phyloP scores from a whole-genome alignment of 2,329 filamentous ascomycete species.

The Davidsoniella australis region DNA sequence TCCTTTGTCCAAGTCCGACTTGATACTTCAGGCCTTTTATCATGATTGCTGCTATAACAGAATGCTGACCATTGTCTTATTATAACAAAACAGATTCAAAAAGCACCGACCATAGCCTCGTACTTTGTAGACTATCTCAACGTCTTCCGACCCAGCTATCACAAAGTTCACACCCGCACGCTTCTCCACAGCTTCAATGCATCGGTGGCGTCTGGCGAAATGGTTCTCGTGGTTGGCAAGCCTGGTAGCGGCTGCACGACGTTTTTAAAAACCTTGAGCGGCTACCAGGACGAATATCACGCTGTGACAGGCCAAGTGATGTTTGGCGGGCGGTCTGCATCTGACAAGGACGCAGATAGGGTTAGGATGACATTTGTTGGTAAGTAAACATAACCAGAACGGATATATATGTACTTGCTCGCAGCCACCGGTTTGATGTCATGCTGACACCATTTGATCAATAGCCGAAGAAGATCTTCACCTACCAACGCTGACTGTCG shows the following conservation, averaged over 20 bases:
- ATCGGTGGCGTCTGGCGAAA: slow-evolving; percentile 55
- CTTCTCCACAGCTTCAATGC: slow-evolving; percentile 50
- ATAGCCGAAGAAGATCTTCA: slow-evolving; percentile 36
- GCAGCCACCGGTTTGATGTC: no score
- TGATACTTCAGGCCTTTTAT: background rate
- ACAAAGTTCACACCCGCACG: slow-evolving; percentile 20
- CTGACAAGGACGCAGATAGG: background rate
- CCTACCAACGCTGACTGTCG: slow-evolving; percentile 51
- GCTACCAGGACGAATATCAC: background rate
- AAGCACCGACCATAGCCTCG: background rate
- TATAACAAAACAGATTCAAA: background rate
- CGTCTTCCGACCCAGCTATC: background rate
- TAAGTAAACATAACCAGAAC: background rate
- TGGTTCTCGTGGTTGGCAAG: slow-evolving; percentile 52
- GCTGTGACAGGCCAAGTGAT: background rate
- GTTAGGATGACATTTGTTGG: background rate
- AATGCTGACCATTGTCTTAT: background rate
- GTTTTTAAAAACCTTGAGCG: slow-evolving; percentile 34
- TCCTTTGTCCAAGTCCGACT: background rate
- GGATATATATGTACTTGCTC: no score
- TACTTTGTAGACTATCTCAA: background rate
- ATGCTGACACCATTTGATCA: no score
- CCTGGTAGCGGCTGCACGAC: slow-evolving; percentile 57
- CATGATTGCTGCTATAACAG: no score
- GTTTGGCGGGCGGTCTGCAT: background rate